These are phyloP conservation scores for Pugionium dolabratum DNA, from an alignment of 345 rosid genomes.

Conservation along the genomic window DNA sequence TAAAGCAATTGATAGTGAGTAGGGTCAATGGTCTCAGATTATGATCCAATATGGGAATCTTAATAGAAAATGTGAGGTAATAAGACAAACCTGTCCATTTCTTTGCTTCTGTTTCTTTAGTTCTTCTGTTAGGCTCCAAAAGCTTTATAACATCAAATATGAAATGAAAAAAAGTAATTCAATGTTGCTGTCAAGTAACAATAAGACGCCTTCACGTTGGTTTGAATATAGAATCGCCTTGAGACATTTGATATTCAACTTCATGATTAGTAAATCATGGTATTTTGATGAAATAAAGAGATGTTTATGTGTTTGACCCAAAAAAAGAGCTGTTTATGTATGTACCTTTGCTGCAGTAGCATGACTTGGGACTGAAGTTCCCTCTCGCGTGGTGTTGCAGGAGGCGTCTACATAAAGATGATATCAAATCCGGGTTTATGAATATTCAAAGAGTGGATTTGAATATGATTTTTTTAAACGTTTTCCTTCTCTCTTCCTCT, in stretches of 20 bases:
- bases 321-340: constrained; percentile 5
- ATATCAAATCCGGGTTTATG: constrained; percentile 6
- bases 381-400: constrained; percentile 61
- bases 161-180: constrained; percentile 15
- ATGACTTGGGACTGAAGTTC: constrained; percentile 72
- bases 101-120: constrained; percentile 69
- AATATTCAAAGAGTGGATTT: background rate
- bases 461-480: background rate
- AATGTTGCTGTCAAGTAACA: background rate
- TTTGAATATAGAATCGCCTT: background rate
- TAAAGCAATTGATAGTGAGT: constrained; percentile 4
- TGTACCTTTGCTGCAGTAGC: constrained; percentile 80
- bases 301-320: background rate
- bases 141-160: constrained; percentile 49
- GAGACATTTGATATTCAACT: constrained; percentile 6
- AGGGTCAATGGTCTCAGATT: constrained; percentile 5
- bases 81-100: constrained; percentile 66
- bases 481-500: background rate
- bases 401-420: constrained; percentile 52
- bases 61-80: constrained; percentile 7
- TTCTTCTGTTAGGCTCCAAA: constrained; percentile 70
- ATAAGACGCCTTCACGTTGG: constrained; percentile 7
- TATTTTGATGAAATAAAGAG: background rate
- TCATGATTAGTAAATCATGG: background rate
- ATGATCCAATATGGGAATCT: constrained; percentile 16